Evolutionary conservation across 345 rosid genomes (phyloP).

Genomic region (Arabis hirsuta): DNA sequence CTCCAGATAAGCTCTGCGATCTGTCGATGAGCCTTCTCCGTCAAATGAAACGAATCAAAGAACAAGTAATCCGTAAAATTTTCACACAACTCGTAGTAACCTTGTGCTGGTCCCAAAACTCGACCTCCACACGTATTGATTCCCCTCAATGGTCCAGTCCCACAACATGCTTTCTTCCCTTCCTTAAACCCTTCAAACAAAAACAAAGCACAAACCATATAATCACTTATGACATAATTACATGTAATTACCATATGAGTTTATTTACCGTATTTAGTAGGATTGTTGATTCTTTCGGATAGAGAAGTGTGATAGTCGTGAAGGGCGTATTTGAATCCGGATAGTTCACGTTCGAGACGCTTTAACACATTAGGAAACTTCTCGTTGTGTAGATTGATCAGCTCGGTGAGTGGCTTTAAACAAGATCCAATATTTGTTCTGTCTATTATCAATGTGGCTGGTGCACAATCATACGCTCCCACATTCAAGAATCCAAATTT

Average conservation of each 20-base stretch:
- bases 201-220: neutral
- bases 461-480: constrained; percentile 42
- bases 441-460: constrained; percentile 16
- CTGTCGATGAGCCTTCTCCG: constrained; percentile 45
- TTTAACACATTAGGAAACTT: constrained; percentile 29
- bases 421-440: constrained; percentile 29
- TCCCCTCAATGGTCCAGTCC: constrained; percentile 44
- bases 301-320: constrained; percentile 39
- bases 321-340: constrained; percentile 47
- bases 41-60: constrained; percentile 46
- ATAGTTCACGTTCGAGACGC: constrained; percentile 30
- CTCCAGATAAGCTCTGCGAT: constrained; percentile 49
- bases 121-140: constrained; percentile 36
- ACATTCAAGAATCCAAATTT: constrained; percentile 49
- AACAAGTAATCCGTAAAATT: constrained; percentile 44
- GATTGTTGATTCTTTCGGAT: constrained; percentile 42
- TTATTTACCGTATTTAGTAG: constrained; percentile 46
- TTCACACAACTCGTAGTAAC: constrained; percentile 39
- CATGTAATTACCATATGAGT: neutral
- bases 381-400: constrained; percentile 40
- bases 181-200: constrained; percentile 43
- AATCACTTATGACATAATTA: neutral
- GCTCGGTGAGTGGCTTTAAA: constrained; percentile 26
- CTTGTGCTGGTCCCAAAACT: constrained; percentile 14
- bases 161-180: constrained; percentile 46